Evolutionary conservation across 1,139 yeast genomes (phyloP).

Genomic region (Kazachstania sp.): DNA sequence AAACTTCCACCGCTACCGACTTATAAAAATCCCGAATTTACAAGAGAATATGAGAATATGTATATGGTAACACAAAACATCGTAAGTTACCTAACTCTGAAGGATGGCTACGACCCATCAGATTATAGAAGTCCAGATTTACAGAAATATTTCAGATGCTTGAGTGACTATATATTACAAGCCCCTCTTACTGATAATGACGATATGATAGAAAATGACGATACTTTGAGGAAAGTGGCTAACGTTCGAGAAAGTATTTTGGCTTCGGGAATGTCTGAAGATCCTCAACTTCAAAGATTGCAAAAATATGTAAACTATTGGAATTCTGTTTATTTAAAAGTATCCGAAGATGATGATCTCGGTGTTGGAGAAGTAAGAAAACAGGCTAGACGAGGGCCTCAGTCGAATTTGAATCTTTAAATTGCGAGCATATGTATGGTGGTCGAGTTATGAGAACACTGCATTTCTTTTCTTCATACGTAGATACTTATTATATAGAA

Average conservation of each 20-base stretch:
- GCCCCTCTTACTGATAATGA: conserved; percentile 29
- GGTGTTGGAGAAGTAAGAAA: neutral
- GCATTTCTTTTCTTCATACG: neutral
- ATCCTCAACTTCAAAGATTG: conserved; percentile 16
- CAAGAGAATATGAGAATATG: conserved; percentile 29
- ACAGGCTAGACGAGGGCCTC: neutral
- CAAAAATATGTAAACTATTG: conserved; percentile 21
- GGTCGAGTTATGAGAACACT: neutral
- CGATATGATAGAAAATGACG: conserved; percentile 23
- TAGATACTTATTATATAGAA: neutral
- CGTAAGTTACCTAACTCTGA: conserved; percentile 36
- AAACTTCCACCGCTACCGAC: conserved; percentile 34
- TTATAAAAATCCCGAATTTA: conserved; percentile 13
- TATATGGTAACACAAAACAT: conserved; percentile 35
- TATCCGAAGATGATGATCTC: conserved; percentile 1
- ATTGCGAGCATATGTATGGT: neutral
- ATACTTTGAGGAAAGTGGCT: conserved; percentile 27
- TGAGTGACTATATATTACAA: conserved; percentile 63
- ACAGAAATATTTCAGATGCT: conserved; percentile 54
- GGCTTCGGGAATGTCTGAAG: conserved; percentile 14
- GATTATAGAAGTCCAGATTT: conserved; percentile 60
- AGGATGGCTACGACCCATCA: conserved; percentile 46
- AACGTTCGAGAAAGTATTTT: conserved; percentile 23
- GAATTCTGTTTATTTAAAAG: conserved; percentile 21
- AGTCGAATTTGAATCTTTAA: neutral